Evolutionary conservation across 2,329 filamentous ascomycete genomes (phyloP).

Genomic region (Pseudogymnoascus sp.): DNA sequence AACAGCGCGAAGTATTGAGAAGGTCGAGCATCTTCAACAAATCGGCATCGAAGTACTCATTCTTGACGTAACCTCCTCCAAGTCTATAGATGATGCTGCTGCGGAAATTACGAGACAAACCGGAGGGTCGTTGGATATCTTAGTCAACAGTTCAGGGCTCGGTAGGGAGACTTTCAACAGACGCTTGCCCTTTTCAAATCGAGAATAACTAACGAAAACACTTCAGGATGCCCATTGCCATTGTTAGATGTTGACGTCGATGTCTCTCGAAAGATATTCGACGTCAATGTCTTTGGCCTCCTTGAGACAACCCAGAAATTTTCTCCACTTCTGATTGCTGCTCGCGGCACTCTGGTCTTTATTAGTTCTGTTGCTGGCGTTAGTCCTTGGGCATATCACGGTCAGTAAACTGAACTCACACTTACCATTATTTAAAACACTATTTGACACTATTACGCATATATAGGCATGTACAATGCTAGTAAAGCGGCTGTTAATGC

Average conservation of each 20-base stretch:
- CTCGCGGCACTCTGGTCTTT: slow-evolving; percentile 36
- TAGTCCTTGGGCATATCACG: slow-evolving; percentile 33
- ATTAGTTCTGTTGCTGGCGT: slow-evolving; percentile 29
- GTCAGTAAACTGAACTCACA: slow-evolving; percentile 30
- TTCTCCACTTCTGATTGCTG: slow-evolving; percentile 28
- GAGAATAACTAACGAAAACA: slow-evolving; percentile 18
- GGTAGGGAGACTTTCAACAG: slow-evolving; percentile 10
- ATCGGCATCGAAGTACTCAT: slow-evolving; percentile 27
- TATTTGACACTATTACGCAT: not conserved
- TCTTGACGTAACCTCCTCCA: slow-evolving; percentile 33
- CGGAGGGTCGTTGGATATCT: slow-evolving; percentile 32
- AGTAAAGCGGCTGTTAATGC: slow-evolving; percentile 18
- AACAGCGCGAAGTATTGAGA: slow-evolving; percentile 31
- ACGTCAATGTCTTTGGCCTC: slow-evolving; percentile 27
- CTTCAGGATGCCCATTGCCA: slow-evolving; percentile 22
- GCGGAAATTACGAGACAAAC: slow-evolving; percentile 26
- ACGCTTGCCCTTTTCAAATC: slow-evolving; percentile 11
- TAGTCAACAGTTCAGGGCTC: slow-evolving; percentile 38
- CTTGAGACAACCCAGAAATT: slow-evolving; percentile 27
- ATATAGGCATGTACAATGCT: slow-evolving; percentile 19
- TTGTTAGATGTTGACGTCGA: slow-evolving; percentile 26
- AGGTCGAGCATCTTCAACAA: slow-evolving; percentile 23
- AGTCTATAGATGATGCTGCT: slow-evolving; percentile 29
- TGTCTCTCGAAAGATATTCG: slow-evolving; percentile 23
- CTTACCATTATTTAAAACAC: slow-evolving; percentile 13